phyloP scores from a whole-genome alignment of 176 grass and related monocot species.

The Oryza officinalis region DNA sequence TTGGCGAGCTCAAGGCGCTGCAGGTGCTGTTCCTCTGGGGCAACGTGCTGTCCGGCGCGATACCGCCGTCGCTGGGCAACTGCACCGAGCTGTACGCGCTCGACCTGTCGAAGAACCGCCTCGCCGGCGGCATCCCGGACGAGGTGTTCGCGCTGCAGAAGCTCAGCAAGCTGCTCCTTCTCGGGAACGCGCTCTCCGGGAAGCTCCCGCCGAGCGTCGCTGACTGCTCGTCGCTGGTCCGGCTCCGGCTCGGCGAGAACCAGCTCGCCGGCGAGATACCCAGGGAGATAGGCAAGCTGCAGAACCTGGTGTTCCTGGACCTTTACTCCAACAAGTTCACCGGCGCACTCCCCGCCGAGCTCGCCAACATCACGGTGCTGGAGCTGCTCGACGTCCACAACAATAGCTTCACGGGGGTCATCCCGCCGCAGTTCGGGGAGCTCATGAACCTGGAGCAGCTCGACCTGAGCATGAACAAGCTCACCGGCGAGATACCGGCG shows the following conservation, averaged over 20 bases:
- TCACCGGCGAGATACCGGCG: constrained; percentile 64
- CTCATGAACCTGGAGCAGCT: constrained; percentile 94
- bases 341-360: constrained; percentile 56
- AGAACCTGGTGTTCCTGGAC: constrained; percentile 90
- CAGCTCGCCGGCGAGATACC: constrained; percentile 75
- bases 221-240: constrained; percentile 75
- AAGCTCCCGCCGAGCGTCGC: constrained; percentile 59
- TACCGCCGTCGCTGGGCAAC: constrained; percentile 66
- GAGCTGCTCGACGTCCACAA: constrained; percentile 92
- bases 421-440: constrained; percentile 67
- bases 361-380: constrained; percentile 83
- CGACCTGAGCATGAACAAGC: constrained; percentile 78
- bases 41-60: constrained; percentile 58
- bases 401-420: constrained; percentile 59
- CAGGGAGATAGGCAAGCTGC: constrained; percentile 72
- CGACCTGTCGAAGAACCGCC: constrained; percentile 79
- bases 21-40: constrained; percentile 89
- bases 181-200: constrained; percentile 78
- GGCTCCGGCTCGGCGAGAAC: constrained; percentile 86
- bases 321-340: constrained; percentile 77
- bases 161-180: constrained; percentile 85
- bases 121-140: constrained; percentile 66
- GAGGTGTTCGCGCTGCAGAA: constrained; percentile 83
- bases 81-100: constrained; percentile 77
- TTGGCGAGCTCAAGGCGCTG: constrained; percentile 65